Conservation (phyloP, 2,329 filamentous ascomycete genomes). For the Sclerotinia minor region DNA sequence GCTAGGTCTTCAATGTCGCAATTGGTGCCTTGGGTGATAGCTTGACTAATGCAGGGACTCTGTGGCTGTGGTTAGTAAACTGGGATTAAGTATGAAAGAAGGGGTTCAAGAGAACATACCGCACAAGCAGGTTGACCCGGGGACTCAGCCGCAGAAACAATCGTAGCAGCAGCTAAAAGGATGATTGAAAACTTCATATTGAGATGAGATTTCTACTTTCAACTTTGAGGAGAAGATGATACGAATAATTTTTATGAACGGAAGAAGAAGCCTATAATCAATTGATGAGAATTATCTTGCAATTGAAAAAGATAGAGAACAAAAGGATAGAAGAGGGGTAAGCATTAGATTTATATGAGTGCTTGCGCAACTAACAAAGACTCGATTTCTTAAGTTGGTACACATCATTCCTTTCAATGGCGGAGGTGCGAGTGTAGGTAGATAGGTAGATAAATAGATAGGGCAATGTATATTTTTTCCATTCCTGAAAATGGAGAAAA, state of each 20-base stretch:
- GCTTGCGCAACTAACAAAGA: conserved; percentile 8
- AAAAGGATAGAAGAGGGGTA: conserved; percentile 11
- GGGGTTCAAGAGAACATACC: not conserved
- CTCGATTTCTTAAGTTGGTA: not conserved
- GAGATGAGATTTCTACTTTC: not conserved
- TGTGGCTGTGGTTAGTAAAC: not conserved
- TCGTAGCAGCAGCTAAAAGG: not conserved
- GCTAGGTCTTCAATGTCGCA: conserved; percentile 13
- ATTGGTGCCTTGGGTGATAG: conserved; percentile 5
- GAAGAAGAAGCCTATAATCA: not conserved
- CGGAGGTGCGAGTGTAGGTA: no score
- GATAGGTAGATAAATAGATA: not conserved
- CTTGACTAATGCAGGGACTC: conserved; percentile 10
- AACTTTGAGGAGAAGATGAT: not conserved
- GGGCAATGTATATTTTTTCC: not conserved
- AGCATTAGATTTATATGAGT: not conserved
- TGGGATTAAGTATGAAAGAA: not conserved
- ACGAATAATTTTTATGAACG: not conserved
- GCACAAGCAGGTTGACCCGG: conserved; percentile 15
- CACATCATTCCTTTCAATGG: conserved; percentile 14
- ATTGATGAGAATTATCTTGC: not conserved
- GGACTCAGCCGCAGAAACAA: not conserved
- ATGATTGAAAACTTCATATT: conserved; percentile 17
- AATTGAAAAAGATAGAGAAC: conserved; percentile 10
- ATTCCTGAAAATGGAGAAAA: not conserved